Conservation (phyloP, 2,329 filamentous ascomycete species). For the Cryoendolithus antarcticus region DNA sequence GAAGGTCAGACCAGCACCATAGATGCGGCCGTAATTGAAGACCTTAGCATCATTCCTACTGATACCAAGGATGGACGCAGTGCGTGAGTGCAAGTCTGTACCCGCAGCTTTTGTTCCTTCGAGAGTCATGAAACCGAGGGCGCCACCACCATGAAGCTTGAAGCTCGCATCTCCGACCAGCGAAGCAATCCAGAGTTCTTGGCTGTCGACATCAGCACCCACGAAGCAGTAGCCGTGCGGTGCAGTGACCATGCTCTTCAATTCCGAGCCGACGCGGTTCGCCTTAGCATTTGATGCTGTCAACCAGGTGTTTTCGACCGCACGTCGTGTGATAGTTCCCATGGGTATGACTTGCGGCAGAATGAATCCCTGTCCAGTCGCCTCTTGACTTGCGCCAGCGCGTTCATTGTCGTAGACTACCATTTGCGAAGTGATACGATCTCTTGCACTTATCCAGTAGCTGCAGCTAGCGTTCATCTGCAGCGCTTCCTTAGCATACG, state of each 20-base stretch:
- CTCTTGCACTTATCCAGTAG: constrained; percentile 95
- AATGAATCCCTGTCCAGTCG: constrained; percentile 60
- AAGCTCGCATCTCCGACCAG: constrained; percentile 91
- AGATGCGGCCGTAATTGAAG: constrained; percentile 98
- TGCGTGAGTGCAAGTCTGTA: constrained; percentile 89
- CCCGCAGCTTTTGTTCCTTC: constrained; percentile 91
- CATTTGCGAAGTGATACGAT: constrained; percentile 89
- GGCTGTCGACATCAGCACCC: constrained; percentile 91
- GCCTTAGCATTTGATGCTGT: constrained; percentile 95
- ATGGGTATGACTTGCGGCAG: constrained; percentile 93
- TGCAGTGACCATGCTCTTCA: constrained; percentile 93
- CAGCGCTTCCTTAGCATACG: constrained; percentile 84
- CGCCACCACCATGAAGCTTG: constrained; percentile 88
- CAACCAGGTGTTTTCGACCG: constrained; percentile 96
- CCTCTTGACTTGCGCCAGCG: constrained; percentile 14
- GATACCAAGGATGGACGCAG: constrained; percentile 82
- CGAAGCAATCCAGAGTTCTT: constrained; percentile 97
- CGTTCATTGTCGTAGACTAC: constrained; percentile 69
- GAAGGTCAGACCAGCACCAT: constrained; percentile 93
- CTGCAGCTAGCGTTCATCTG: constrained; percentile 99
- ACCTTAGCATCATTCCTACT: constrained; percentile 92
- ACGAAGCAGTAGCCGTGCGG: constrained; percentile 87
- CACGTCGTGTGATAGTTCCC: constrained; percentile 89
- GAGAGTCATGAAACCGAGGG: constrained; percentile 96
- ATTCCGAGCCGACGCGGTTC: constrained; percentile 88